These are phyloP conservation scores for Beauveria sp. DNA, from an alignment of 2,329 filamentous ascomycete genomes.

Conservation along the genomic window DNA sequence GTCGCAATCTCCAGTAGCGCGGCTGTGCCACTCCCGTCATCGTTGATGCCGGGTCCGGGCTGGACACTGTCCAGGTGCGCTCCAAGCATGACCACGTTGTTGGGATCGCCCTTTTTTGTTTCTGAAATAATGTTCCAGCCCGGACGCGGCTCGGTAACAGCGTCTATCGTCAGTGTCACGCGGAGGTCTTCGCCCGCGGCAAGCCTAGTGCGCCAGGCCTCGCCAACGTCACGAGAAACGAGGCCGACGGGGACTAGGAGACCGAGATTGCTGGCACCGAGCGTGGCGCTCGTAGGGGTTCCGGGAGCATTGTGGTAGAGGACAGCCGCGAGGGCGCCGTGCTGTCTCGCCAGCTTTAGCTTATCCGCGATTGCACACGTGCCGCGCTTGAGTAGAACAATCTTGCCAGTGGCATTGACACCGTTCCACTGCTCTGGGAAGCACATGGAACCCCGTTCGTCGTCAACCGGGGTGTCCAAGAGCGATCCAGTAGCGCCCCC, in stretches of 20 bases:
- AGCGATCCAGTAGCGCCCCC: conserved; percentile 27
- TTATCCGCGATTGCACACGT: conserved; percentile 34
- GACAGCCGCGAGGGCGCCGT: conserved; percentile 38
- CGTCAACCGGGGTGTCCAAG: conserved; percentile 29
- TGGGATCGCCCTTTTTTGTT: conserved; percentile 34
- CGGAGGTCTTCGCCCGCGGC: conserved; percentile 26
- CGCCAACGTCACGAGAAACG: conserved; percentile 28
- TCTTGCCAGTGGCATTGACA: conserved; percentile 33
- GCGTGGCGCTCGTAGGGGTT: conserved; percentile 39
- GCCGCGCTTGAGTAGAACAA: conserved; percentile 38
- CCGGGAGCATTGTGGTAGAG: conserved; percentile 56
- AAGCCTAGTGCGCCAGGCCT: conserved; percentile 27
- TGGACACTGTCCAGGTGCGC: conserved; percentile 35
- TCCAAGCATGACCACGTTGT: conserved; percentile 35
- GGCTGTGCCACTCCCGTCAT: conserved; percentile 32
- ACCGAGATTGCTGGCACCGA: conserved; percentile 36
- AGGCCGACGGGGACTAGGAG: conserved; percentile 30
- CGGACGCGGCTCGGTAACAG: conserved; percentile 27
- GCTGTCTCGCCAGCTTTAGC: conserved; percentile 32
- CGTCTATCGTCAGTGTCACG: conserved; percentile 30
- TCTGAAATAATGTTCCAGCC: conserved; percentile 36
- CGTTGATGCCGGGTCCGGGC: conserved; percentile 33
- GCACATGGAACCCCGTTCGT: conserved; percentile 29
- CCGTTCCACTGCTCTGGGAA: conserved; percentile 33
- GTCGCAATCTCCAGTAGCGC: conserved; percentile 32